Conservation (phyloP, 2,329 filamentous ascomycete genomes). For the Graphilbum ipis-grandicollis region DNA sequence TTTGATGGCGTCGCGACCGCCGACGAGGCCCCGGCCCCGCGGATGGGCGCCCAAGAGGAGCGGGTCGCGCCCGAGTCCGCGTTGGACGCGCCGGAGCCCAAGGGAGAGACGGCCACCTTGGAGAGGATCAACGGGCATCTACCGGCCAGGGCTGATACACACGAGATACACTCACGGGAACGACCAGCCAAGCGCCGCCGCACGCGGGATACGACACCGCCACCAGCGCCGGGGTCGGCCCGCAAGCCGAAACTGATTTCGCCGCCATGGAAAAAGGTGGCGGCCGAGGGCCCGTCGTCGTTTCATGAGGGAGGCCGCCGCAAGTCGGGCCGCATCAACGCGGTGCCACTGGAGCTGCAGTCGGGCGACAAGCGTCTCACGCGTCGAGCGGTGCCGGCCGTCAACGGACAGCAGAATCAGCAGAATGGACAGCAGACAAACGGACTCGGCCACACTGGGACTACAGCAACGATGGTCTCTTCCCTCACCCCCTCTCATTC, state of each 20-base stretch:
- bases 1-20: background rate
- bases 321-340: slow-evolving; percentile 48
- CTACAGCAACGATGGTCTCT: background rate
- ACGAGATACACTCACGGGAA: no score
- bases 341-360: slow-evolving; percentile 33
- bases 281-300: slow-evolving; percentile 72
- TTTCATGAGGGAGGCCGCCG: slow-evolving; percentile 58
- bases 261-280: slow-evolving; percentile 83
- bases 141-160: no score
- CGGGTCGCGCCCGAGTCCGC: no score
- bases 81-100: no score
- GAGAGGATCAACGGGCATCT: no score
- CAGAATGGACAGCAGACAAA: slow-evolving; percentile 16
- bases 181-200: slow-evolving; percentile 47
- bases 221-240: slow-evolving; percentile 16
- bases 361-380: slow-evolving; percentile 34
- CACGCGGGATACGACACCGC: slow-evolving; percentile 27
- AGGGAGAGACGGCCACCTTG: no score
- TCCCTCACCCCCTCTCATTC: no score
- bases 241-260: slow-evolving; percentile 41
- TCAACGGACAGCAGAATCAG: slow-evolving; percentile 11
- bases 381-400: slow-evolving; percentile 22
- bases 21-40: background rate
- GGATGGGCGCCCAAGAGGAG: background rate
- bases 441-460: slow-evolving; percentile 14